Conservation (phyloP, 305 asterid species). For the Andrographis paniculata region DNA sequence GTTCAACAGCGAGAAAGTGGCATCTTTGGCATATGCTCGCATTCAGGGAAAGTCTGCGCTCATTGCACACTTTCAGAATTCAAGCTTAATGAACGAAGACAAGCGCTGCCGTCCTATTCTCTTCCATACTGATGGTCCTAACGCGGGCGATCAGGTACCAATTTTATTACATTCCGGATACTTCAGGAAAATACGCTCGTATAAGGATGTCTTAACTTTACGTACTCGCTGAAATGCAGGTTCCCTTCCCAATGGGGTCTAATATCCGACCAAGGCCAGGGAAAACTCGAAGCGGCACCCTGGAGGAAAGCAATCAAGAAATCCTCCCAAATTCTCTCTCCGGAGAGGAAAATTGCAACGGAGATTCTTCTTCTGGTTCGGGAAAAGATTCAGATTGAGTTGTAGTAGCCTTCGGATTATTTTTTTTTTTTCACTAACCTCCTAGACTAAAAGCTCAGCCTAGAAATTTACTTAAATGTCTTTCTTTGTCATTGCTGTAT, state of each 20-base stretch:
- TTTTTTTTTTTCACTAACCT: slow-evolving; percentile 54
- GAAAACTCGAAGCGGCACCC: slow-evolving; percentile 45
- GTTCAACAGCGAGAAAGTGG: slow-evolving; percentile 75
- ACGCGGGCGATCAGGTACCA: slow-evolving; percentile 97
- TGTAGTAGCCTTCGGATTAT: slow-evolving; percentile 29
- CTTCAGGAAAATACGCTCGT: background rate
- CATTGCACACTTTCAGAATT: slow-evolving; percentile 63
- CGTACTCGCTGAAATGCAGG: slow-evolving; percentile 36
- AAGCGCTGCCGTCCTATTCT: slow-evolving; percentile 79
- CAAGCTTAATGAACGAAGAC: slow-evolving; percentile 77
- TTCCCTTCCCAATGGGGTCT: slow-evolving; percentile 96
- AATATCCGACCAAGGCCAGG: slow-evolving; percentile 68
- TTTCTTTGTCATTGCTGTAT: slow-evolving; percentile 33
- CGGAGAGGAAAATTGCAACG: slow-evolving; percentile 50
- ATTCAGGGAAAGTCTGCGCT: slow-evolving; percentile 74
- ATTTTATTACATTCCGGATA: background rate
- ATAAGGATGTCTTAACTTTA: background rate
- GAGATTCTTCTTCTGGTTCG: slow-evolving; percentile 54
- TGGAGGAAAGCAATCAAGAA: slow-evolving; percentile 62
- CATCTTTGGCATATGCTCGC: slow-evolving; percentile 72
- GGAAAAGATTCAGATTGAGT: slow-evolving; percentile 70
- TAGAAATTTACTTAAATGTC: slow-evolving; percentile 29
- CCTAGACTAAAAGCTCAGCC: slow-evolving; percentile 32
- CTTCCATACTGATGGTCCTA: slow-evolving; percentile 96
- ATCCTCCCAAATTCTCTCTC: slow-evolving; percentile 27